Conservation (phyloP, 1,139 yeast genomes). For the Keqinozyma sinolaborantium region DNA sequence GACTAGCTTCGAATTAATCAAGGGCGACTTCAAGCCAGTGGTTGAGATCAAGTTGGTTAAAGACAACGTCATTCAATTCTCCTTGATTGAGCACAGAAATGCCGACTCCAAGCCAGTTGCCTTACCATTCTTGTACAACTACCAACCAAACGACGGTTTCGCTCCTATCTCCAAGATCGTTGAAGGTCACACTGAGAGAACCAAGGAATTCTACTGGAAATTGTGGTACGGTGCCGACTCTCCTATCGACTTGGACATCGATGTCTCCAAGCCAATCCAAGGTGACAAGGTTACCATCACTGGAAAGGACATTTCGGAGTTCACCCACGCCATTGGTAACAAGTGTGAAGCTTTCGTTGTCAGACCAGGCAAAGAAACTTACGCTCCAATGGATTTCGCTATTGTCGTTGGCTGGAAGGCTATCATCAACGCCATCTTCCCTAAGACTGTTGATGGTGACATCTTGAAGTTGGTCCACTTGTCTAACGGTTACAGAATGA, state of each 20-base stretch:
- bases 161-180: slow-evolving; percentile 92
- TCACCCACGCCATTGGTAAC: slow-evolving; percentile 96
- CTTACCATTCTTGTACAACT: slow-evolving; percentile 74
- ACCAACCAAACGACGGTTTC: slow-evolving; percentile 82
- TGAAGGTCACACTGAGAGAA: slow-evolving; percentile 88
- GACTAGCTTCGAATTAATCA: slow-evolving; percentile 64
- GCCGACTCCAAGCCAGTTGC: slow-evolving; percentile 71
- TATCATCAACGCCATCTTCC: slow-evolving; percentile 95
- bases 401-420: slow-evolving; percentile 99
- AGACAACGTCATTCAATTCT: slow-evolving; percentile 56
- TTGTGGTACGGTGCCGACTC: slow-evolving; percentile 81
- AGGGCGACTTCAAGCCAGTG: slow-evolving; percentile 69
- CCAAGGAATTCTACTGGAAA: slow-evolving; percentile 96
- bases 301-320: slow-evolving; percentile 79
- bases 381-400: slow-evolving; percentile 99
- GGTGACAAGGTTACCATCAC: slow-evolving; percentile 73
- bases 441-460: slow-evolving; percentile 94
- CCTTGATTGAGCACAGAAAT: slow-evolving; percentile 86
- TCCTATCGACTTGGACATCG: slow-evolving; percentile 60
- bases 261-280: slow-evolving; percentile 64
- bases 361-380: slow-evolving; percentile 77
- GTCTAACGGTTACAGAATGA: slow-evolving; percentile 92
- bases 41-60: slow-evolving; percentile 55
- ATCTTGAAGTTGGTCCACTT: slow-evolving; percentile 89
- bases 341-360: slow-evolving; percentile 93